These are phyloP conservation scores for Simmondsia chinensis DNA, from an alignment of 148 eudicot species.

Conservation along the genomic window DNA sequence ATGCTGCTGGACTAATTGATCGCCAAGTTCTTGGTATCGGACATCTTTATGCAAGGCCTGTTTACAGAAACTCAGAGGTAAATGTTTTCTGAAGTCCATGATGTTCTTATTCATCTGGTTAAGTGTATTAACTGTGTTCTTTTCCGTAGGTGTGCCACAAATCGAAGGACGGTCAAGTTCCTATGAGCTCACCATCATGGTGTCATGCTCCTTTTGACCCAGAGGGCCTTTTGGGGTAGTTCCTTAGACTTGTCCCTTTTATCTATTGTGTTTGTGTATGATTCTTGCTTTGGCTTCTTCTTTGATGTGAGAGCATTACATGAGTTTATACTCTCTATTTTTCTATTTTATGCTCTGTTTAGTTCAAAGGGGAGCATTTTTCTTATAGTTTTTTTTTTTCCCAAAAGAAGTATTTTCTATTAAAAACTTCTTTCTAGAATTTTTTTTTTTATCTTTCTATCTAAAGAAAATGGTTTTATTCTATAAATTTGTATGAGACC, in stretches of 20 bases:
- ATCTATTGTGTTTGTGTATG: not conserved
- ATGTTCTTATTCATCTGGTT: too few relatives aligned
- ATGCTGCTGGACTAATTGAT: constrained; percentile 83
- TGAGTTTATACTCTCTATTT: too few relatives aligned
- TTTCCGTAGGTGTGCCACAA: constrained; percentile 49
- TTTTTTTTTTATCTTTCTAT: too few relatives aligned
- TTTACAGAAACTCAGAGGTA: constrained; percentile 63
- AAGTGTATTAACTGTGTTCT: constrained; percentile 1
- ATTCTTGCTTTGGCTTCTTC: too few relatives aligned
- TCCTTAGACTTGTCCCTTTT: not conserved
- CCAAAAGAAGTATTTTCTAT: too few relatives aligned
- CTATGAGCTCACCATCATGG: constrained; percentile 67
- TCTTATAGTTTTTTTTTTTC: too few relatives aligned
- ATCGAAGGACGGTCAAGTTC: constrained; percentile 37
- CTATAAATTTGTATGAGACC: too few relatives aligned
- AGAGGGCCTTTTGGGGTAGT: constrained; percentile 82
- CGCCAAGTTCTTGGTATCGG: constrained; percentile 56
- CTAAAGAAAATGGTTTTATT: too few relatives aligned
- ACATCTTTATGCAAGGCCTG: constrained; percentile 66
- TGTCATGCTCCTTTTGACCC: constrained; percentile 93
- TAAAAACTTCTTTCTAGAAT: too few relatives aligned
- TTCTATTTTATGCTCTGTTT: too few relatives aligned
- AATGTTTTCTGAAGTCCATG: not conserved
- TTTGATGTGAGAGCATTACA: too few relatives aligned
- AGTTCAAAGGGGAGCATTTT: too few relatives aligned